A percentile compares a stretch with the other conserved stretches of the same genome.
These are phyloP conservation scores for Xanthoceras sorbifolium DNA, from an alignment of 345 rosid genomes.

Conservation along the genomic window DNA sequence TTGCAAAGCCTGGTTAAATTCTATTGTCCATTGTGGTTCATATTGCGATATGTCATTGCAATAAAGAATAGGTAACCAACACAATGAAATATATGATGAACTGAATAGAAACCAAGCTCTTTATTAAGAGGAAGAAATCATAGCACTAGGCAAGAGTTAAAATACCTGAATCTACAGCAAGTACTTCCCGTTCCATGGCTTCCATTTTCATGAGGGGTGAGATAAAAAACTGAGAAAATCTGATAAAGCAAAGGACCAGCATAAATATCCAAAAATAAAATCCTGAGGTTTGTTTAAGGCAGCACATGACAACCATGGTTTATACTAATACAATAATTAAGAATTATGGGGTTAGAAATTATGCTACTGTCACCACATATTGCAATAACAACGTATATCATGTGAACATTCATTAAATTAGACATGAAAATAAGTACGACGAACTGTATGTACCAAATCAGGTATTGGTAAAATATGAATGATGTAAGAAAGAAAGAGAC, in stretches of 20 bases:
- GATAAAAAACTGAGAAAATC: conserved; percentile 97
- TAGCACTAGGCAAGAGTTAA: conserved; percentile 15
- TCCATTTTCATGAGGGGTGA: conserved; percentile 93
- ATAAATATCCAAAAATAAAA: conserved; percentile 25
- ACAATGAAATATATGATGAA: conserved; percentile 13
- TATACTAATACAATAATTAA: background rate
- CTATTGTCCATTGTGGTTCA: conserved; percentile 44
- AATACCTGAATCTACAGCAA: conserved; percentile 96
- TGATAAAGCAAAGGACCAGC: conserved; percentile 37
- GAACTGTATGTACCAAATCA: background rate
- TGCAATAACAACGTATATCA: conserved; percentile 1
- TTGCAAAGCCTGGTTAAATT: conserved; percentile 95
- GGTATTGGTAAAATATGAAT: background rate
- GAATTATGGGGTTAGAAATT: background rate
- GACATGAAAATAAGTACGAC: background rate
- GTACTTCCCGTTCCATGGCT: conserved; percentile 96
- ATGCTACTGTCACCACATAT: conserved; percentile 1
- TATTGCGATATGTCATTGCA: conserved; percentile 18
- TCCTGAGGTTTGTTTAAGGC: background rate
- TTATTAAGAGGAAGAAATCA: background rate
- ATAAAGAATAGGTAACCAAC: conserved; percentile 13
- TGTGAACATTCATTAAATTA: background rate
- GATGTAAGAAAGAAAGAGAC: background rate
- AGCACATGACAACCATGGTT: background rate
- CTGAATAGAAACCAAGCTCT: background rate